Evolutionary conservation across 345 rosid genomes (phyloP).

Genomic region (Aegle marmelos): DNA sequence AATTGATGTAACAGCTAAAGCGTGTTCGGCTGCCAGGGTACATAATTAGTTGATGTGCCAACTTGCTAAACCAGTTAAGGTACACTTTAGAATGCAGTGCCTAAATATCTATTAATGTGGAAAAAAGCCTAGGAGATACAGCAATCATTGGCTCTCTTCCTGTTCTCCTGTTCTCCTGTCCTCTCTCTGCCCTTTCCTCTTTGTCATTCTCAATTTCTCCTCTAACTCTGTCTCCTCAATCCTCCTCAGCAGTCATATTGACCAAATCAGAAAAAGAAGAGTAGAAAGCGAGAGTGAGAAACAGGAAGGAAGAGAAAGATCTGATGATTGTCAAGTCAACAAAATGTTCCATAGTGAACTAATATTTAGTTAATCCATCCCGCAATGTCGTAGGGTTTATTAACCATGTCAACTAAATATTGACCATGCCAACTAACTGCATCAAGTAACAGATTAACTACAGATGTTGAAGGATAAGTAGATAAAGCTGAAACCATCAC

Average conservation of each 20-base stretch:
- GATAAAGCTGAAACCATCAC: not conserved
- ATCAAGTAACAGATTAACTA: not conserved
- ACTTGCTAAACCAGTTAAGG: not conserved
- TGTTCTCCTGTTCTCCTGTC: not conserved
- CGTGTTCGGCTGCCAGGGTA: not conserved
- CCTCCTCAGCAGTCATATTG: not conserved
- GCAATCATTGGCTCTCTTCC: not conserved
- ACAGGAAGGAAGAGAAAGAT: not conserved
- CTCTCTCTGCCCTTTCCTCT: not conserved
- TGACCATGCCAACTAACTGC: not conserved
- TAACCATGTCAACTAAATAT: not conserved
- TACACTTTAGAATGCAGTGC: not conserved
- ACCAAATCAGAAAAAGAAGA: not conserved
- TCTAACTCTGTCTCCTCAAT: too few relatives aligned
- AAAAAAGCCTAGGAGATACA: not conserved
- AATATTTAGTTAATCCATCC: not conserved
- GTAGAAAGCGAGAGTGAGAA: not conserved
- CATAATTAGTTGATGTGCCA: not conserved
- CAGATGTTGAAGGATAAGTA: not conserved
- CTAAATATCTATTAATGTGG: not conserved
- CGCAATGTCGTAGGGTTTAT: not conserved
- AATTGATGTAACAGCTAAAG: not conserved
- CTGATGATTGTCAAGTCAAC: not conserved
- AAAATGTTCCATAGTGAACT: not conserved
- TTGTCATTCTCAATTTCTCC: not conserved